Evolutionary conservation across 73 alveolate genomes (phyloP).

Genomic region (Paramecium primaurelia): DNA sequence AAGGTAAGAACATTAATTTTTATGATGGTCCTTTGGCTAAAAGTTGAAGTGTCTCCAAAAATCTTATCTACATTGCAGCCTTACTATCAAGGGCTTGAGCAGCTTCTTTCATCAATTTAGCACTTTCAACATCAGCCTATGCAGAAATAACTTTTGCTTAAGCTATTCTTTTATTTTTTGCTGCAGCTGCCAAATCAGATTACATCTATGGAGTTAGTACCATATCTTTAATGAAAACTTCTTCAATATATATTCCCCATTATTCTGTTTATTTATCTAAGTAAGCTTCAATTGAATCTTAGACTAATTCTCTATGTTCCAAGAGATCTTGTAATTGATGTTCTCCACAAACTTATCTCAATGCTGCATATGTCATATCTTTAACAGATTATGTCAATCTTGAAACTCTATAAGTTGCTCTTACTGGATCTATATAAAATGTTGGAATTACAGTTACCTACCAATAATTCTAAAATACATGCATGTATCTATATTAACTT

Average conservation of each 20-base stretch:
- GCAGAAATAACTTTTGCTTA: constrained; percentile 46
- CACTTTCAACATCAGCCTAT: constrained; percentile 52
- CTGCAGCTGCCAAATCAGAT: constrained; percentile 49
- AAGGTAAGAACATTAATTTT: constrained; percentile 27
- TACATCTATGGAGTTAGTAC: background rate
- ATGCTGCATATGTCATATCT: constrained; percentile 45
- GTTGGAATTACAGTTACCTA: background rate
- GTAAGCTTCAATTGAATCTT: constrained; percentile 14
- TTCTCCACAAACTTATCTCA: constrained; percentile 45
- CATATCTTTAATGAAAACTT: constrained; percentile 46
- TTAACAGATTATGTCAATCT: background rate
- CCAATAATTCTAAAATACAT: constrained; percentile 44
- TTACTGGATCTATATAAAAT: background rate
- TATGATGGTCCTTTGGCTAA: constrained; percentile 46
- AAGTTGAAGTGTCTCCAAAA: constrained; percentile 13
- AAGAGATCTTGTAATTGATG: constrained; percentile 19
- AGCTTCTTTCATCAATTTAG: constrained; percentile 45
- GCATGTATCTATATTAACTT: constrained; percentile 25
- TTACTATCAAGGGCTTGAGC: constrained; percentile 39
- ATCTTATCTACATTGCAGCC: constrained; percentile 46
- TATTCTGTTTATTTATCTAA: constrained; percentile 17
- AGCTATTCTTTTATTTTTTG: constrained; percentile 41
- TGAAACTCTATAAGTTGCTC: constrained; percentile 12
- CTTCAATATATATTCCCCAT: constrained; percentile 46
- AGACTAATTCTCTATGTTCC: constrained; percentile 25